These are phyloP conservation scores for Oryza meridionalis DNA, from an alignment of 176 grass and related monocot genomes.

Conservation along the genomic window DNA sequence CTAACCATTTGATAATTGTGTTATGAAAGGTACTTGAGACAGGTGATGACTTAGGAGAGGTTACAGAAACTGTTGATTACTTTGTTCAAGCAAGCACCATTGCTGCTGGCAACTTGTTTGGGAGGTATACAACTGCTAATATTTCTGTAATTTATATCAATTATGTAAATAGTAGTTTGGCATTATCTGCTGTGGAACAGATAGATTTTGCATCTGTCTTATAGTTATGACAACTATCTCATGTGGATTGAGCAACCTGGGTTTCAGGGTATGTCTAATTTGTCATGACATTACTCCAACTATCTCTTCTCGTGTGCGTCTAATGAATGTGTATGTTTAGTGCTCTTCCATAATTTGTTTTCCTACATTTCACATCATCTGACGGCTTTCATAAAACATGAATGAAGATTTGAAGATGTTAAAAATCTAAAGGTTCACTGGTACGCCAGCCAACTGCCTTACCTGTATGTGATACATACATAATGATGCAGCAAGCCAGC, in stretches of 20 bases:
- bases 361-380: too few species aligned
- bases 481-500: too few species aligned
- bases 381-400: too few species aligned
- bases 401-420: too few species aligned
- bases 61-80: constrained; percentile 99
- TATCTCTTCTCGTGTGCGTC: too few species aligned
- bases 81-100: constrained; percentile 89
- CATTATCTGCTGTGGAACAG: background rate
- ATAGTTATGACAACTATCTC: background rate
- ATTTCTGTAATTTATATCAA: constrained; percentile 1
- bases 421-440: too few species aligned
- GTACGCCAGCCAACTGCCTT: too few species aligned
- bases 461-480: too few species aligned
- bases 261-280: background rate
- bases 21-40: constrained; percentile 84
- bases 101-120: constrained; percentile 94
- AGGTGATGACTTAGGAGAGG: constrained; percentile 95
- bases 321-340: too few species aligned
- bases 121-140: constrained; percentile 57
- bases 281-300: too few species aligned
- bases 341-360: too few species aligned
- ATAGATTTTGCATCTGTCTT: constrained; percentile 11
- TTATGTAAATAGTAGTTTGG: background rate
- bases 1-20: constrained; percentile 10
- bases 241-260: too few species aligned